phyloP scores from a whole-genome alignment of 1,284 basidiomycete genomes.

The Naganishia albida region DNA sequence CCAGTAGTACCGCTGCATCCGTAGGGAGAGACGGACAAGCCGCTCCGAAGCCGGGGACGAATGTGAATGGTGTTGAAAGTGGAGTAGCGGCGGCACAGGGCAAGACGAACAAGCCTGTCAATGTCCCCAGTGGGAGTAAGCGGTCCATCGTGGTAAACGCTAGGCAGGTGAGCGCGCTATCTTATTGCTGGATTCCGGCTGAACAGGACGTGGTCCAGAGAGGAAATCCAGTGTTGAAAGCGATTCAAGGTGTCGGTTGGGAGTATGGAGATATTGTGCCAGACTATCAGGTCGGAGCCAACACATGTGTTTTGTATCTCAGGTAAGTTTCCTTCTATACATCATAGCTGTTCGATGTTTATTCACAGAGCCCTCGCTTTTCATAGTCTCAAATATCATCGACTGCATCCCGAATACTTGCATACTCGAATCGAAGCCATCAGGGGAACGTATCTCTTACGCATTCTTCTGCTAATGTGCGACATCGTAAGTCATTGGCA shows the following conservation, averaged over 20 bases:
- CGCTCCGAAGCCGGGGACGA: slow-evolving; percentile 2
- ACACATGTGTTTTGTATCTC: slow-evolving; percentile 86
- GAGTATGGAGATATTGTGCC: slow-evolving; percentile 92
- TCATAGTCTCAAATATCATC: slow-evolving; percentile 84
- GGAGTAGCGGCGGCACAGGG: neutral
- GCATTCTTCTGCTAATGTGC: slow-evolving; percentile 86
- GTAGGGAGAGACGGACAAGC: slow-evolving; percentile 6
- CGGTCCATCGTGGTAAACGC: slow-evolving; percentile 35
- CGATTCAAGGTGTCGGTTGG: slow-evolving; percentile 83
- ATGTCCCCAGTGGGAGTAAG: slow-evolving; percentile 34
- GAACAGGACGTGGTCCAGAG: slow-evolving; percentile 57
- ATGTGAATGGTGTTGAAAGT: slow-evolving; percentile 14
- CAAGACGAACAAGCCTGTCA: slow-evolving; percentile 27
- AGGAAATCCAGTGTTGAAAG: slow-evolving; percentile 82
- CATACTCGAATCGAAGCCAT: slow-evolving; percentile 86
- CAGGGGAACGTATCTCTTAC: slow-evolving; percentile 73
- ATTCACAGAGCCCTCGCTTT: neutral
- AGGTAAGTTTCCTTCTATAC: slow-evolving; percentile 60
- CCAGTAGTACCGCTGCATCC: neutral
- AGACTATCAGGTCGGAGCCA: slow-evolving; percentile 95
- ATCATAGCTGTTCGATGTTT: neutral
- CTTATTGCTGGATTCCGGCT: neutral
- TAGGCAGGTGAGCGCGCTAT: slow-evolving; percentile 27
- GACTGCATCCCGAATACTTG: slow-evolving; percentile 96
- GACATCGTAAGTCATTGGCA: slow-evolving; percentile 70